Evolutionary conservation across 1,284 basidiomycete genomes (phyloP).

Genomic region (Ceratorhiza oryzae-sativae): DNA sequence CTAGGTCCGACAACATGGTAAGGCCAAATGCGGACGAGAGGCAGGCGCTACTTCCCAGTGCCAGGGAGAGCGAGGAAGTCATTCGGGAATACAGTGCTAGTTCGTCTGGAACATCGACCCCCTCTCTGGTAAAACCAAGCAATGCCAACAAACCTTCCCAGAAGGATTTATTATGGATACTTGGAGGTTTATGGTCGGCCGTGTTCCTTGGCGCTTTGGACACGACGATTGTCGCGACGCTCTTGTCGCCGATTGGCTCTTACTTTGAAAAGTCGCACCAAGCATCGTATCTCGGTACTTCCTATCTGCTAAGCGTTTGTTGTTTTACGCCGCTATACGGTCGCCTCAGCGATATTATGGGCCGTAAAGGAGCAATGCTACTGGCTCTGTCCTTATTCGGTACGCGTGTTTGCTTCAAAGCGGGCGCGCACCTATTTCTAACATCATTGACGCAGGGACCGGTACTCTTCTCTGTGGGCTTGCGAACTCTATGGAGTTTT

Average conservation of each 20-base stretch:
- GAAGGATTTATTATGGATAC: conserved; percentile 63
- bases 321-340: conserved; percentile 76
- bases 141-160: conserved; percentile 4
- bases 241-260: conserved; percentile 79
- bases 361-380: conserved; percentile 72
- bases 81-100: conserved; percentile 28
- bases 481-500: conserved; percentile 81
- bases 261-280: conserved; percentile 79
- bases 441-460: conserved; percentile 58
- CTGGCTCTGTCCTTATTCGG: conserved; percentile 82
- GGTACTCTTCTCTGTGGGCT: conserved; percentile 85
- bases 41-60: conserved; percentile 21
- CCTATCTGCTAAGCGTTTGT: conserved; percentile 86
- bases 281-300: conserved; percentile 86
- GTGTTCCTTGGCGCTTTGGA: conserved; percentile 84
- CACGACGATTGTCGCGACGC: conserved; percentile 67
- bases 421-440: conserved; percentile 39
- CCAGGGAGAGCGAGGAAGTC: not conserved
- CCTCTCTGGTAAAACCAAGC: conserved; percentile 23
- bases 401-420: conserved; percentile 48
- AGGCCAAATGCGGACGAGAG: conserved; percentile 16
- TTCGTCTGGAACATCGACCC: conserved; percentile 30
- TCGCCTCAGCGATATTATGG: conserved; percentile 82
- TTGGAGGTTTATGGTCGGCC: conserved; percentile 76
- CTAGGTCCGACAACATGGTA: not conserved